Conservation (phyloP, 192 early-diverging fungal species). For the Podila clonocystis region DNA sequence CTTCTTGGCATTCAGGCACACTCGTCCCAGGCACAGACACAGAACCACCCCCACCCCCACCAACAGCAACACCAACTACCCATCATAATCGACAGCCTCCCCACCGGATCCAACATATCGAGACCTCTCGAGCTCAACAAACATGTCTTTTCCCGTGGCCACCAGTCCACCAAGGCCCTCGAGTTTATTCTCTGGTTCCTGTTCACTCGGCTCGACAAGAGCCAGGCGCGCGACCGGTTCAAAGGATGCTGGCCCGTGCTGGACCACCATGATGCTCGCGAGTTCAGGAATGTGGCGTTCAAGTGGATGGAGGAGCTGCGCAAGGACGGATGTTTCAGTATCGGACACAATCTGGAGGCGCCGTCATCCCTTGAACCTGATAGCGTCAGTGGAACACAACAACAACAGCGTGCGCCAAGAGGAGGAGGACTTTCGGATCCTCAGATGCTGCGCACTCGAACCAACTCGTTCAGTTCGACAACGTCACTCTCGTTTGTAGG, state of each 20-base stretch:
- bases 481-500: not conserved
- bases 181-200: conserved; percentile 68
- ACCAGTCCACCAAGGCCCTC: conserved; percentile 63
- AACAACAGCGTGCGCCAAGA: not conserved
- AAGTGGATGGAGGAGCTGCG: conserved; percentile 69
- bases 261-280: conserved; percentile 62
- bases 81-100: conserved; percentile 12
- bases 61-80: not conserved
- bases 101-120: conserved; percentile 7
- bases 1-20: conserved; percentile 32
- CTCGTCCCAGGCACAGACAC: conserved; percentile 6
- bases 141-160: conserved; percentile 61
- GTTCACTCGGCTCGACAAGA: conserved; percentile 52
- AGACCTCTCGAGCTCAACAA: conserved; percentile 55
- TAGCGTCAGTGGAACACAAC: not conserved
- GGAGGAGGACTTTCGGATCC: not conserved
- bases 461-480: not conserved
- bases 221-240: conserved; percentile 54
- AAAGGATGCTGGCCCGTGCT: conserved; percentile 65
- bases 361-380: not conserved
- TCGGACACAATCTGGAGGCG: conserved; percentile 8
- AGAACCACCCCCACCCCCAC: not conserved
- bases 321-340: conserved; percentile 49
- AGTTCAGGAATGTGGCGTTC: conserved; percentile 65
- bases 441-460: not conserved